Evolutionary conservation across 495 filamentous ascomycete genomes (phyloP), one percentile per base, ranked within the genome.

Genomic region (Podospora didyma): DNA sequence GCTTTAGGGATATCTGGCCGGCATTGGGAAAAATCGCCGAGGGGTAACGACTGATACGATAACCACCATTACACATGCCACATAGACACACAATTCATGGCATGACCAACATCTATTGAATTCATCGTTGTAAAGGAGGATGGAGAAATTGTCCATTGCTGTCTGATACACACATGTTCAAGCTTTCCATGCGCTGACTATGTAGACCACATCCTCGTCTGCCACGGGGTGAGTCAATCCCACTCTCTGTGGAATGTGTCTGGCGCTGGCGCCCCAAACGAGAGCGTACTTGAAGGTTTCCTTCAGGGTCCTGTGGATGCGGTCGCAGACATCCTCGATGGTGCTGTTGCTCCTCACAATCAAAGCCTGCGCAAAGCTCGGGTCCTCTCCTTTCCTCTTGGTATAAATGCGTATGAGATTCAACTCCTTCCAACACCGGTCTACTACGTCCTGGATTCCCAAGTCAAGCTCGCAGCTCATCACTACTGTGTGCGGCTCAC

Each of bases 401-500:
- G 95, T 99, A 78, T 97, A 99, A 46, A 97, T 82, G 14, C 95
- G 80, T 61, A 99, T 92, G 47, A 99, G 75, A 46, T 86, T 84
- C 53, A 99, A 76, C 70, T 97, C 95, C 69, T 95, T 84, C 95
- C 95, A 99, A 66, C 93, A 93, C 19, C 91, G 79, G 11, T 99
- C 94, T 9, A 99, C 85, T 9, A 97, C 94, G 65, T 97, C 95
- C 63, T 88, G 86, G 53, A 97, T 90, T n/a, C 94, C 95, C 0
- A 99, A 83, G 70, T 97, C 92, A 7, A 97, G 86, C 73, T 97
- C 95, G 73, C 95, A 99, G 68, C 85, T 89, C 95, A 99, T 99
- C 58, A 99, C 94, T 7, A 85, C 89, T 3, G 95, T 97, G 73
- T 96, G 80, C 3, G 90, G 89, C 70, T 99, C 95, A 52, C 89